These are phyloP conservation scores for Pseudogymnoascus sp. DNA, from an alignment of 2,329 filamentous ascomycete species.

Conservation along the genomic window DNA sequence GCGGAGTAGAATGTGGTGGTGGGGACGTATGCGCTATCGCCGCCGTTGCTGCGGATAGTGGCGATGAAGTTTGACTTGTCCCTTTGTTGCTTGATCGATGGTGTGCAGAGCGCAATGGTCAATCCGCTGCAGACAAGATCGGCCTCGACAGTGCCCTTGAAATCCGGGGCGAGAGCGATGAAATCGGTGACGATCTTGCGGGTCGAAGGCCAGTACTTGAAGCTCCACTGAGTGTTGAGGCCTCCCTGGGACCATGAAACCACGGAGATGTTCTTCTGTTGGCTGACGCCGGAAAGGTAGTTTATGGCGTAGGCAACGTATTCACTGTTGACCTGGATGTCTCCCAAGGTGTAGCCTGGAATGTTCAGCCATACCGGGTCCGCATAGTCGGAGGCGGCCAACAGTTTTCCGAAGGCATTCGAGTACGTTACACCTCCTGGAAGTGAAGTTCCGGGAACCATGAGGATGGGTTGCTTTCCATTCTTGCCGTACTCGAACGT, in stretches of 20 bases:
- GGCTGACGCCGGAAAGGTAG: slow-evolving; percentile 40
- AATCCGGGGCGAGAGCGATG: slow-evolving; percentile 46
- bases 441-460: slow-evolving; percentile 46
- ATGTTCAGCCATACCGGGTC: slow-evolving; percentile 51
- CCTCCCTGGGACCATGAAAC: slow-evolving; percentile 51
- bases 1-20: slow-evolving; percentile 46
- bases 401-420: slow-evolving; percentile 41
- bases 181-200: slow-evolving; percentile 39
- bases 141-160: slow-evolving; percentile 39
- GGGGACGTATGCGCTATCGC: slow-evolving; percentile 46
- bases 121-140: slow-evolving; percentile 21
- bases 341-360: slow-evolving; percentile 38
- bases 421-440: slow-evolving; percentile 34
- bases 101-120: slow-evolving; percentile 26
- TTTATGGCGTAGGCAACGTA: slow-evolving; percentile 52
- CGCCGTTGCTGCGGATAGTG: slow-evolving; percentile 36
- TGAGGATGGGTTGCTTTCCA: slow-evolving; percentile 38
- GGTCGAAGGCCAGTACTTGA: slow-evolving; percentile 50
- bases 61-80: slow-evolving; percentile 37
- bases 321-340: slow-evolving; percentile 45
- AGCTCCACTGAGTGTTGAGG: slow-evolving; percentile 47
- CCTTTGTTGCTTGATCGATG: slow-evolving; percentile 40
- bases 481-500: slow-evolving; percentile 38
- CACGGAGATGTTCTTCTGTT: slow-evolving; percentile 34
- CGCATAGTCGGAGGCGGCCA: slow-evolving; percentile 34